A percentile compares a stretch with the other conserved stretches of the same genome.
These are phyloP conservation scores for Phanerodontia chrysosporium DNA, from an alignment of 768 basidiomycete species.

Conservation along the genomic window DNA sequence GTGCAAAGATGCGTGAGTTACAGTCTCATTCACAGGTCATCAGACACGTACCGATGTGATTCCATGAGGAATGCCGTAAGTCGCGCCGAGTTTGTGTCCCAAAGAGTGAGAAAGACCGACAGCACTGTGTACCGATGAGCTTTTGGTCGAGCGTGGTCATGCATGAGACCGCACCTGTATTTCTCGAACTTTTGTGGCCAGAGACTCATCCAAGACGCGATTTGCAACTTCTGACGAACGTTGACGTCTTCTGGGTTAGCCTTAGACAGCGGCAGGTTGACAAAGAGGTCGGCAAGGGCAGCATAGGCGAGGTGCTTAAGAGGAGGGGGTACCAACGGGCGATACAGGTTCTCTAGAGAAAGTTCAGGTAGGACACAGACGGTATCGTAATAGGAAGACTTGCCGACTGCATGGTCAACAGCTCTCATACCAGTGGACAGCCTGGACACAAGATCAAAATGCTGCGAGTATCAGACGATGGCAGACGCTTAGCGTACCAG, in stretches of 20 bases:
- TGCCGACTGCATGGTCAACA: constrained; percentile 75
- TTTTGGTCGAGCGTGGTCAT: background rate
- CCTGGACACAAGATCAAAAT: constrained; percentile 33
- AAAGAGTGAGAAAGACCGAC: constrained; percentile 75
- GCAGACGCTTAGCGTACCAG: constrained; percentile 51
- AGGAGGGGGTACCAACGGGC: constrained; percentile 50
- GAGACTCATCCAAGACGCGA: constrained; percentile 79
- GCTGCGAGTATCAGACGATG: background rate
- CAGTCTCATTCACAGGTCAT: background rate
- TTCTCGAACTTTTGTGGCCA: constrained; percentile 61
- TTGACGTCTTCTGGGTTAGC: constrained; percentile 51
- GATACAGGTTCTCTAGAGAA: constrained; percentile 58
- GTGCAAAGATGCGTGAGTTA: background rate
- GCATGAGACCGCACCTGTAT: constrained; percentile 37
- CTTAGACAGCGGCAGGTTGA: constrained; percentile 63
- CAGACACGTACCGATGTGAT: constrained; percentile 64
- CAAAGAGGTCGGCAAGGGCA: constrained; percentile 69
- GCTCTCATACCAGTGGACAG: constrained; percentile 77
- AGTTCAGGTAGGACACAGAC: too few relatives aligned
- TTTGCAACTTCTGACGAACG: constrained; percentile 62
- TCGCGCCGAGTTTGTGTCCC: constrained; percentile 69
- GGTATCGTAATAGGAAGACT: constrained; percentile 14
- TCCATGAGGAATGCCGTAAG: constrained; percentile 75
- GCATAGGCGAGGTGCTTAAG: constrained; percentile 61
- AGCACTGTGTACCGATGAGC: constrained; percentile 36